phyloP scores from a whole-genome alignment of 345 rosid genomes.

The Gossypium turneri region DNA sequence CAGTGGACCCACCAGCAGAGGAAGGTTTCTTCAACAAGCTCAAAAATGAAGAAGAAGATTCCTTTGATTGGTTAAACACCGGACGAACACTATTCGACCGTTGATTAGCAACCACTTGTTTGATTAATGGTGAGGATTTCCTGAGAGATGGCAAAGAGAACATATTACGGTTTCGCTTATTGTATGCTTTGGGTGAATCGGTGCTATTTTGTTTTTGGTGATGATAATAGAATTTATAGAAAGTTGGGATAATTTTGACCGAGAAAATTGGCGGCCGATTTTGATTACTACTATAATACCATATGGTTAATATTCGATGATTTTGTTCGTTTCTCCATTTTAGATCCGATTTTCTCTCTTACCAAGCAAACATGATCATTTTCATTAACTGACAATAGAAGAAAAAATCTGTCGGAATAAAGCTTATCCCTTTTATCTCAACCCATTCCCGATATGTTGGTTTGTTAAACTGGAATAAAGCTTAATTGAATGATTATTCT shows the following conservation, averaged over 20 bases:
- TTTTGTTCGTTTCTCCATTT: background rate
- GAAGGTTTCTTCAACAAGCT: constrained; percentile 7
- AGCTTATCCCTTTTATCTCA: too few relatives aligned
- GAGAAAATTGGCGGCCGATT: constrained; percentile 18
- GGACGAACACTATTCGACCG: background rate
- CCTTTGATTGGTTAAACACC: constrained; percentile 6
- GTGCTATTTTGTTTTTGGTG: background rate
- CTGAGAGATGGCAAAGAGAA: constrained; percentile 26
- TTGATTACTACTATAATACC: background rate
- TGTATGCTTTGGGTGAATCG: background rate
- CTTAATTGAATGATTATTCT: too few relatives aligned
- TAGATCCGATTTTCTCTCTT: background rate
- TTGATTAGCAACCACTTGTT: constrained; percentile 9
- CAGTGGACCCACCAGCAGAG: constrained; percentile 7
- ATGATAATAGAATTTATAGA: background rate
- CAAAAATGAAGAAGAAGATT: constrained; percentile 13
- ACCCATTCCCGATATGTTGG: too few relatives aligned
- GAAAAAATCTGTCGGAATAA: too few relatives aligned
- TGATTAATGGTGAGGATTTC: constrained; percentile 24
- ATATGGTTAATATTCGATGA: too few relatives aligned
- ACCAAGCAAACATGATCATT: background rate
- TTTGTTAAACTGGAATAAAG: too few relatives aligned
- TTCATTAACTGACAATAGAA: too few relatives aligned
- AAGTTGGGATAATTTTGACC: constrained; percentile 17
- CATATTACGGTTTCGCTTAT: constrained; percentile 22